Base-by-base conservation (phyloP, 2,329 filamentous ascomycete genomes). In the Verticillium nubilum region DNA sequence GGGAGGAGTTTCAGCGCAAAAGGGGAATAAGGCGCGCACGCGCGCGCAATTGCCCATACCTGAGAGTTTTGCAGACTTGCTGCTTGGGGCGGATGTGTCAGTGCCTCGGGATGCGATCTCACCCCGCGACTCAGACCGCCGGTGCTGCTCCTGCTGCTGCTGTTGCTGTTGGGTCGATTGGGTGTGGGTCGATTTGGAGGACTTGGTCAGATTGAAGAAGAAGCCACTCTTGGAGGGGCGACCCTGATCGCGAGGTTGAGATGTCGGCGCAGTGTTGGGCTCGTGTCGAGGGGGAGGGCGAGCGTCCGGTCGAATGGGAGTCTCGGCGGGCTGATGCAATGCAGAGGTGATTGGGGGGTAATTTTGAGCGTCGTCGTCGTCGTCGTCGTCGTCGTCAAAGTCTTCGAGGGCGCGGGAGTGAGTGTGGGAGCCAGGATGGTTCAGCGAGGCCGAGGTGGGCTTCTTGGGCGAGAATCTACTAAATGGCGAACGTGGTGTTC, bases 121-220 rank as follows among this genome's bases (percentile, higher is more conserved):
- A 64, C 70, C 68, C 62, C 73, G 72, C 53, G 72, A 69, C 58
- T 75, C 73, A 52, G 70, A 66, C 59, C 42, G 42, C 5, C 42
- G n/a, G 19, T 50, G 42, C n/a, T 50, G 42, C 3, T 50, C n/a
- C 19, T 50, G 42, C 12, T 3, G 35, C 17, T 37, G 35, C 6
- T 12, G 35, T 17, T 73, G 70, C 53, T 67, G 65, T 56, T 64
- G 33, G 25, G n/a, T 31, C n/a, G 42, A 50, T 50, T 50, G 42
- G 25, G 23, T 9, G 33, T 37, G 33, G 33, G 19, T 56, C 33
- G 54, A 28, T 19, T 50, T 50, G 35, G 54, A 56, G 13, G 54
- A 56, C 65, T 82, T 83, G 62, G 73, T 76, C 69, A 82, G 82
- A 68, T 79, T 76, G 66, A 81, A 81, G 60, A 76, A 74, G 70